phyloP scores from a whole-genome alignment of 495 filamentous ascomycete species.

The Chaetomium cochliodes region DNA sequence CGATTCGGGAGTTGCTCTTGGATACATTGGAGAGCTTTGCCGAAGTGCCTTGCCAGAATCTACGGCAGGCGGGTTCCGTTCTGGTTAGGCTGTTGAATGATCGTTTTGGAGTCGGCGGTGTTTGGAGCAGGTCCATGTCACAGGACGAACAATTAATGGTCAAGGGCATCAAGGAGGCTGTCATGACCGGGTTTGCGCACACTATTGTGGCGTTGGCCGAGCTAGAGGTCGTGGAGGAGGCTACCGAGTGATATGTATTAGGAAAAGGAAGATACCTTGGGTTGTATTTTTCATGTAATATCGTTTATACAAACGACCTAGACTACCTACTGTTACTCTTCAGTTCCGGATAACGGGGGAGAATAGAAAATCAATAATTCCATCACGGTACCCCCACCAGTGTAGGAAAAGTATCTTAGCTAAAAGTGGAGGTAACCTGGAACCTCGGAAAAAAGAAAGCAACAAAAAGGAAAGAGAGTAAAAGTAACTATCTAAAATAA shows the following conservation, averaged over 20 bases:
- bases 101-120: slow-evolving; percentile 17
- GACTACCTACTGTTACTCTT: too few species aligned
- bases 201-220: slow-evolving; percentile 18
- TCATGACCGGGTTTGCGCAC: slow-evolving; percentile 18
- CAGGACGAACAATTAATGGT: slow-evolving; percentile 17
- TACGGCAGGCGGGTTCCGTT: slow-evolving; percentile 8
- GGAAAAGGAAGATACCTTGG: too few species aligned
- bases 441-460: too few species aligned
- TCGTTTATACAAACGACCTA: too few species aligned
- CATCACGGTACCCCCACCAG: too few species aligned
- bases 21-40: slow-evolving; percentile 19
- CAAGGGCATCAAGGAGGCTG: slow-evolving; percentile 20
- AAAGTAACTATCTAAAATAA: too few species aligned
- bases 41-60: slow-evolving; percentile 14
- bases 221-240: not conserved
- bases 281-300: too few species aligned
- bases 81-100: slow-evolving; percentile 20
- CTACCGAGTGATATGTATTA: not conserved
- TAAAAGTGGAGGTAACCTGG: too few species aligned
- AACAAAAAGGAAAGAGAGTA: too few species aligned
- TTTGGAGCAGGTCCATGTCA: slow-evolving; percentile 22
- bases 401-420: too few species aligned
- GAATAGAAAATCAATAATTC: too few species aligned
- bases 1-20: slow-evolving; percentile 14
- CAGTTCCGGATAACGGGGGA: too few species aligned